Percentiles rank a stretch among this genome's conserved stretches.
phyloP scores from a whole-genome alignment of 176 grass and related monocot genomes.

The Lolium rigidum region DNA sequence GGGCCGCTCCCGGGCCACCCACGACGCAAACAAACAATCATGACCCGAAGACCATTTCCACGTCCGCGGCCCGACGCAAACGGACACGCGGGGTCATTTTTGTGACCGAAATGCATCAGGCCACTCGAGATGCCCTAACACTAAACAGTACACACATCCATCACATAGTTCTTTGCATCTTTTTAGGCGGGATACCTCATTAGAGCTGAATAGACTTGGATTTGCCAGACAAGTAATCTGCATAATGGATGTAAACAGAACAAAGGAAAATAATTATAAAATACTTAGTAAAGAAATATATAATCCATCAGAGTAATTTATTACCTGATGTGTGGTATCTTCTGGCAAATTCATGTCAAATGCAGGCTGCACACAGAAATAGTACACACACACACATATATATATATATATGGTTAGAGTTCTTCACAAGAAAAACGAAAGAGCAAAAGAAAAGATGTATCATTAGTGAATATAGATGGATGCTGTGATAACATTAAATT shows the following conservation, averaged over 20 bases:
- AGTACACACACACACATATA: slow-evolving; percentile 15
- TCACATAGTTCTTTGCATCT: neutral
- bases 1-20: too few relatives aligned
- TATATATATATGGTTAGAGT: slow-evolving; percentile 26
- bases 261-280: slow-evolving; percentile 21
- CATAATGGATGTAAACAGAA: slow-evolving; percentile 39
- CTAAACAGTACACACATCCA: slow-evolving; percentile 24
- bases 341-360: slow-evolving; percentile 73
- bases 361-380: slow-evolving; percentile 62
- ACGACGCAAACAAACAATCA: too few relatives aligned
- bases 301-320: slow-evolving; percentile 17
- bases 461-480: slow-evolving; percentile 29
- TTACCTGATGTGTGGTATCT: slow-evolving; percentile 74
- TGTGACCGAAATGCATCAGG: too few relatives aligned
- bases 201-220: slow-evolving; percentile 83
- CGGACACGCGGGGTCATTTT: too few relatives aligned
- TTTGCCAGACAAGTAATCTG: slow-evolving; percentile 92
- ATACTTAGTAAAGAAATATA: slow-evolving; percentile 7
- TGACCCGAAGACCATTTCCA: too few relatives aligned
- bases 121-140: neutral
- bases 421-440: slow-evolving; percentile 25
- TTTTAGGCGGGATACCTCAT: slow-evolving; percentile 63
- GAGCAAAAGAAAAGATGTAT: slow-evolving; percentile 39
- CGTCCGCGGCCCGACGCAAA: too few relatives aligned
- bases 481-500: neutral